Conservation (phyloP, 306 rosid genomes). For the Lotus japonicus region DNA sequence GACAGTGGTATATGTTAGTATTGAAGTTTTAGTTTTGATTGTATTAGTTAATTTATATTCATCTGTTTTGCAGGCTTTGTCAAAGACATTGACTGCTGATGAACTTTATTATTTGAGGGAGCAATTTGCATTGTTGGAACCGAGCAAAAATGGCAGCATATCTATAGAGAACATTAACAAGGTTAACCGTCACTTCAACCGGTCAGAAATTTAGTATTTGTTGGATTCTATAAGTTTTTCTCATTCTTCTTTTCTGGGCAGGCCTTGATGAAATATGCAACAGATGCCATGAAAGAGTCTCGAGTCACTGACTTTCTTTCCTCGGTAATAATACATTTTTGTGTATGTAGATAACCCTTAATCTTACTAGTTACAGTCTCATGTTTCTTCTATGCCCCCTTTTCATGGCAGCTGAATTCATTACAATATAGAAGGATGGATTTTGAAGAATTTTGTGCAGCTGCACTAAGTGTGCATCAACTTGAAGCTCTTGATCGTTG, state of each 20-base stretch:
- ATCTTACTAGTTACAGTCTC: conserved; percentile 12
- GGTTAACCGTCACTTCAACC: conserved; percentile 35
- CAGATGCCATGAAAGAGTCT: conserved; percentile 95
- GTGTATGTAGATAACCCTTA: conserved; percentile 1
- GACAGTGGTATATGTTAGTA: neutral
- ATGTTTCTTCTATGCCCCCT: conserved; percentile 18
- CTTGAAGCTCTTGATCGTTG: conserved; percentile 95
- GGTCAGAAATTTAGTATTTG: neutral
- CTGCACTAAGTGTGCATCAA: conserved; percentile 91
- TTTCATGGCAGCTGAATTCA: conserved; percentile 65
- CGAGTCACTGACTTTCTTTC: conserved; percentile 71
- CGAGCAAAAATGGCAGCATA: conserved; percentile 78
- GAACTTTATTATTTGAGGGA: conserved; percentile 85
- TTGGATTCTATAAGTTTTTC: conserved; percentile 6
- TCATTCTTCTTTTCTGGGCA: conserved; percentile 31
- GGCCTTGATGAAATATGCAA: conserved; percentile 77
- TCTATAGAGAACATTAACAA: conserved; percentile 61
- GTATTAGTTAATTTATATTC: conserved; percentile 17
- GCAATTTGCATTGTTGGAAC: conserved; percentile 78
- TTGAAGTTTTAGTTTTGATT: neutral
- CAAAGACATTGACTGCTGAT: conserved; percentile 84
- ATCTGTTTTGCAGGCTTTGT: conserved; percentile 67
- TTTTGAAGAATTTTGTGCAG: conserved; percentile 94
- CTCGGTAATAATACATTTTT: conserved; percentile 43
- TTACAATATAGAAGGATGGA: conserved; percentile 98